Base-by-base conservation (phyloP, 345 rosid species). In the Populus euphratica region DNA sequence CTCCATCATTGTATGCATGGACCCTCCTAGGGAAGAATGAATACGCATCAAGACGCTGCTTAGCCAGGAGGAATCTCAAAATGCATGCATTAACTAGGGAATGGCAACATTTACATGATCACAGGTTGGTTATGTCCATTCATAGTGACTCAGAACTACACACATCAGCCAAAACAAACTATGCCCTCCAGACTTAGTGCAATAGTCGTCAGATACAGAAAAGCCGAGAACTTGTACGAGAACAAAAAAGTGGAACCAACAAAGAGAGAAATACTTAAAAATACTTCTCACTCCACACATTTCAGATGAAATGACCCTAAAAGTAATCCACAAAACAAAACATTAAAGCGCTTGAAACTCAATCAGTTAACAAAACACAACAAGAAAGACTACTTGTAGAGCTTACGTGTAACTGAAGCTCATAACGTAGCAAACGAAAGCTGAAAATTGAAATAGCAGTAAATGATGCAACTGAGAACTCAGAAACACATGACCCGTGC, bases 21-120 rank as follows among this genome's bases (percentile, higher is more conserved):
- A 72, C n/a, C 50, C 73, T 68, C 77, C 3, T 6, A 33, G 47
- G 25, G 31, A 39, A 69, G 43, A 66, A 79, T n/a, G 75, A 43
- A 71, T n/a, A 56, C 16, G 70, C 74, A 78, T 82, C 79, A 79
- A 65, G 87, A 73, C 31, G 14, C 83, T 14, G 72, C 81, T 49
- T 63, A 71, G 85, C 81, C 86, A 86, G 87, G 84, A 80, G 20
- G 2, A 4, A 16, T 16, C 5, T 5, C 7, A 69, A 11, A 68
- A n/a, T 5, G 31, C 14, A 33, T 63, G 0, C 10, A 36, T n/a
- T 14, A 10, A 14, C 1, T 23, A 56, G 62, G 10, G 13, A 43
- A 43, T 43, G 13, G 4, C 47, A 43, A 43, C 47, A 41, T 41
- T 41, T 2, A 41, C 12, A 56, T 11, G 23, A 56, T n/a, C 27